phyloP scores from a whole-genome alignment of 2,329 filamentous ascomycete genomes.

The Hypoxylon sp. region DNA sequence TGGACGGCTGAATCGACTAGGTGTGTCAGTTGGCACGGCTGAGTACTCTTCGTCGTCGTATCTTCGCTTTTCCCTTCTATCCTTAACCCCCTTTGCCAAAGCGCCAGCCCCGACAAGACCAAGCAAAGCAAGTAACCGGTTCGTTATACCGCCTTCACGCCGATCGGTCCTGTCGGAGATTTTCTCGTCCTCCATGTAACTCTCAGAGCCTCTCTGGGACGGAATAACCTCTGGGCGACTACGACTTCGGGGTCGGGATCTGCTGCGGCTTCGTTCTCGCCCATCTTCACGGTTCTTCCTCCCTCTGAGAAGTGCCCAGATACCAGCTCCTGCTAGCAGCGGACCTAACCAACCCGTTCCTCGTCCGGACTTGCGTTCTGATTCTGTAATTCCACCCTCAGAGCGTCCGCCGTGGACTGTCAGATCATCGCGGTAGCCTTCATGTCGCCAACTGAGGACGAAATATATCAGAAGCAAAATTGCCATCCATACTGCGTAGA shows the following conservation, averaged over 20 bases:
- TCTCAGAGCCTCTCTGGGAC: constrained; percentile 68
- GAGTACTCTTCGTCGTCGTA: constrained; percentile 73
- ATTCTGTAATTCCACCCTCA: constrained; percentile 53
- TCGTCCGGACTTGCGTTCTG: constrained; percentile 57
- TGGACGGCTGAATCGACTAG: constrained; percentile 62
- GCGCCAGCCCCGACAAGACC: constrained; percentile 75
- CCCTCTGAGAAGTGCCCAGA: constrained; percentile 63
- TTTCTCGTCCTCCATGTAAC: constrained; percentile 76
- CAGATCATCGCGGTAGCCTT: constrained; percentile 68
- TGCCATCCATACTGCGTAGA: constrained; percentile 85
- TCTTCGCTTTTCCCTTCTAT: constrained; percentile 63
- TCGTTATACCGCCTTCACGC: constrained; percentile 67
- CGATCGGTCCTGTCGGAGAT: constrained; percentile 66
- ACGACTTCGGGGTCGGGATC: constrained; percentile 56
- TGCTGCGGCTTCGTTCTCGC: constrained; percentile 59
- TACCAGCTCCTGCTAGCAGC: constrained; percentile 66
- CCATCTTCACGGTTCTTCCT: constrained; percentile 61
- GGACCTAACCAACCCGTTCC: constrained; percentile 68
- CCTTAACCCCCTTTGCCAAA: constrained; percentile 71
- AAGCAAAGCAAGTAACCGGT: constrained; percentile 72
- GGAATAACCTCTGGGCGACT: constrained; percentile 64
- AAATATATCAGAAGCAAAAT: constrained; percentile 84
- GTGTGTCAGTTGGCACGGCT: constrained; percentile 74
- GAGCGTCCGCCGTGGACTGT: constrained; percentile 72
- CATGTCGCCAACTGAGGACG: constrained; percentile 79